Base-by-base conservation (phyloP, 139 green algal species). In the Volvox reticuliferus region DNA sequence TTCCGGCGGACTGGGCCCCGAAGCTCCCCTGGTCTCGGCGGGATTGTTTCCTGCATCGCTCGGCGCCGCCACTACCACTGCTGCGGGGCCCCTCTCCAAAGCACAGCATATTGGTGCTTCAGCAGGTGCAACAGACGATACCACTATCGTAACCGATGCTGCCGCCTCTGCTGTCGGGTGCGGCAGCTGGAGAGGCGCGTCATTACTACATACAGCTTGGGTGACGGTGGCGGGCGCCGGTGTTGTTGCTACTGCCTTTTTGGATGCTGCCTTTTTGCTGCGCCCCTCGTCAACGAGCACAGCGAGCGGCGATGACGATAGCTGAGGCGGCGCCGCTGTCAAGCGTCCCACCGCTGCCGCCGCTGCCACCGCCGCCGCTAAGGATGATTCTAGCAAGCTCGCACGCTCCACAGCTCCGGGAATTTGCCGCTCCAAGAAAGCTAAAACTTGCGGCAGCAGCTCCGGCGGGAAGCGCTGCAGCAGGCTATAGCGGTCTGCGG, bases 381-480 rank as follows among this genome's bases (percentile, higher is more conserved):
- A 62, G 14, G 81, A 36, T 24, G 37, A 65, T 26, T 67, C 78
- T 24, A 44, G 35, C 20, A n/a, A 44, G 36, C 36, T 50, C 0
- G 28, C 55, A 0, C 50, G 19, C 22, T 30, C 36, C 32, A 12
- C 67, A 0, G 14, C 36, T 0, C 67, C 36, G 14, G 36, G 37
- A 36, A 82, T 55, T 50, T 90, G 86, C 1, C 73, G 20, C 50
- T 90, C 71, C 61, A 91, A 36, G 33, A 91, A 91, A 21, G 87
- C 87, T 55, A 85, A 32, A 1, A 32, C 87, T 35, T 68, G 61
- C 24, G 87, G 87, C 76, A 91, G 62, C 35, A 91, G 76, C 87
- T 91, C 87, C 33, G 50, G 62, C 24, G 87, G 87, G 62, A 91
- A 86, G 76, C 87, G 87, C 87, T 86, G 87, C 76, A 33, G 76